Evolutionary conservation across 257 asterid species (phyloP), one percentile per base, ranked within the genome.

Genomic region (Linderniella brevidens): DNA sequence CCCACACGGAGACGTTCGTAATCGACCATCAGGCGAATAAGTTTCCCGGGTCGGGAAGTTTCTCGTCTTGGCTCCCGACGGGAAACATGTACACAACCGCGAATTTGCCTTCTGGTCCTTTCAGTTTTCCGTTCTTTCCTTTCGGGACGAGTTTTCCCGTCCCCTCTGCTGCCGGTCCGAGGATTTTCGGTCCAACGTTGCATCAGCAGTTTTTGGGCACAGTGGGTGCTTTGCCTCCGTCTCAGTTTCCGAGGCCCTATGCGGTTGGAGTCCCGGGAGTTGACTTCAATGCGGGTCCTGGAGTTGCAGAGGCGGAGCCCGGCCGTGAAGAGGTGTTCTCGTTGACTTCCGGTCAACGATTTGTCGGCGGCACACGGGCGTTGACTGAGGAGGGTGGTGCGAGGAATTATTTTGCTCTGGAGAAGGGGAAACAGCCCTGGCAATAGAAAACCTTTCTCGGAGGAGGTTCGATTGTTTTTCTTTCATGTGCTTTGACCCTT

Each of bases 251-350:
- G 36, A 74, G 82, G 73, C 73, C 93, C 9, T 74, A 54, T 64
- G 16, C 60, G 58, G n/a, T n/a, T n/a, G n/a, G n/a, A n/a, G n/a
- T n/a, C n/a, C 81, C 58, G 43, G 88, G 88, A 39, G 66, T 80
- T 59, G 93, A 80, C 55, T 79, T 80, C 41, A 80, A 77, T 68
- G 63, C 85, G 0, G 93, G 93, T 50, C 82, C 85, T 39, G 83
- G 76, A 50, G 53, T 50, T 11, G 35, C 71, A 38, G 87, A 77
- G 17, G 58, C 66, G 46, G 88, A 74, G 41, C 62, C 62, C 39
- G 64, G 6, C 32, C 32, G 32, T 25, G 32, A 25, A 25, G 32
- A 25, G 32, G 6, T 25, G 32, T 3, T 25, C 32, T 25, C 32
- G 32, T 25, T 25, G 32, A 25, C 32, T 2, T 25, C 6, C 32